Evolutionary conservation across 2,329 filamentous ascomycete species (phyloP).

Genomic region (Xylaria sp.): DNA sequence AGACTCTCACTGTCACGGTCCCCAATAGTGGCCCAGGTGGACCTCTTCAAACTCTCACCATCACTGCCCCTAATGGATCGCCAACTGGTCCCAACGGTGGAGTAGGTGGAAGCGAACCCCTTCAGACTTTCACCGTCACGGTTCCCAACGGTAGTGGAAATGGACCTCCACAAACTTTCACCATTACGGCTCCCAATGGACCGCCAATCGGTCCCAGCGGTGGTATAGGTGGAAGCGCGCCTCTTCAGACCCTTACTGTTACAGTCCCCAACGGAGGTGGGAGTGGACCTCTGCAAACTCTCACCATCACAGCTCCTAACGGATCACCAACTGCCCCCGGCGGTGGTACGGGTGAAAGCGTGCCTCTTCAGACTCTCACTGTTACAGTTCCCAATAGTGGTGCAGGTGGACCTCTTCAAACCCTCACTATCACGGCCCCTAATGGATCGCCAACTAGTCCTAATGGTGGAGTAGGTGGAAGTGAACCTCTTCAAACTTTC

Average conservation of each 20-base stretch:
- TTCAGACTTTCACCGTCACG: constrained; percentile 31
- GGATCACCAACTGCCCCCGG: constrained; percentile 11
- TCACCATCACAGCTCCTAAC: constrained; percentile 29
- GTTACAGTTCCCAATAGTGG: constrained; percentile 25
- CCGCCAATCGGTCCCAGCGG: constrained; percentile 28
- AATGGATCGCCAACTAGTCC: background rate
- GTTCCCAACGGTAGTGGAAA: constrained; percentile 23
- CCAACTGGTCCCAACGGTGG: constrained; percentile 16
- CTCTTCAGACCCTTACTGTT: constrained; percentile 30
- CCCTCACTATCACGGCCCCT: constrained; percentile 20
- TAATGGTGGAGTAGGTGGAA: constrained; percentile 6
- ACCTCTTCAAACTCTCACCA: constrained; percentile 41
- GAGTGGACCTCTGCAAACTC: constrained; percentile 10
- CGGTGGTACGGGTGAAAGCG: constrained; percentile 1
- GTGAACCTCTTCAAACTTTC: constrained; percentile 8
- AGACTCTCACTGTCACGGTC: constrained; percentile 34
- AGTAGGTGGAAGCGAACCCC: constrained; percentile 8
- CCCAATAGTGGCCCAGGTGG: constrained; percentile 37
- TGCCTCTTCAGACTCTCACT: constrained; percentile 25
- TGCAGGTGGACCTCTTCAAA: constrained; percentile 13
- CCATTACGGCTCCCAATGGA: constrained; percentile 43
- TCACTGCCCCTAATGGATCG: constrained; percentile 29
- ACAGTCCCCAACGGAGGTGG: constrained; percentile 27
- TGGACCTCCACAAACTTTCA: constrained; percentile 10
- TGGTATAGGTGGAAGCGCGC: background rate